A percentile compares a stretch with the other conserved stretches of the same genome.
Evolutionary conservation across 2,329 filamentous ascomycete species (phyloP).

Genomic region (Phaeosphaeria sp.): DNA sequence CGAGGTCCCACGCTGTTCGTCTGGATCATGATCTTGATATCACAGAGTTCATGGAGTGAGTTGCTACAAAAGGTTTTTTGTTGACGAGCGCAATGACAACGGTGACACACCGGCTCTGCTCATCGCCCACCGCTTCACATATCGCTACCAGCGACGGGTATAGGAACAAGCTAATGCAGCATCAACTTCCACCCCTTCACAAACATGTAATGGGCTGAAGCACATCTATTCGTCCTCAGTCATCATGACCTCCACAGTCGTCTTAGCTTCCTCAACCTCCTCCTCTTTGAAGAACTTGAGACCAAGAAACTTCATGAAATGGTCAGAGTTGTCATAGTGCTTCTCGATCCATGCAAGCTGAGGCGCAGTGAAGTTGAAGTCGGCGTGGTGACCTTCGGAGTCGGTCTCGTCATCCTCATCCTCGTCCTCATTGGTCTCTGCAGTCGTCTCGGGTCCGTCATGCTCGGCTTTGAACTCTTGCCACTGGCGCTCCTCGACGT

Average conservation of each 20-base stretch:
- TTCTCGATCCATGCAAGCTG: constrained; percentile 17
- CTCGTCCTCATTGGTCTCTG: constrained; percentile 30
- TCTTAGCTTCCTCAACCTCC: constrained; percentile 16
- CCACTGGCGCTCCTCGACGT: neutral
- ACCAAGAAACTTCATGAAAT: constrained; percentile 18
- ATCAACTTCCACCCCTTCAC: neutral
- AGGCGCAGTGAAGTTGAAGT: constrained; percentile 12
- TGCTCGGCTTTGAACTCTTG: neutral
- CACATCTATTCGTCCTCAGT: constrained; percentile 3
- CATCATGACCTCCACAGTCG: constrained; percentile 10
- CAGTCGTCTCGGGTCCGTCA: constrained; percentile 14
- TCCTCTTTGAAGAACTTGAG: constrained; percentile 22
- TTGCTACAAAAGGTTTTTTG: no score
- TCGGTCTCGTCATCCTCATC: constrained; percentile 9
- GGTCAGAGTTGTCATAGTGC: constrained; percentile 14
- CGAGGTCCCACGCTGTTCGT: no score
- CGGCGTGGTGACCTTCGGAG: constrained; percentile 11
- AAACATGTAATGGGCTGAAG: no score
- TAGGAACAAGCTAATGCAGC: neutral
- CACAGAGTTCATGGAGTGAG: no score
- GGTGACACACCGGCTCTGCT: no score
- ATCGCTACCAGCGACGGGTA: no score
- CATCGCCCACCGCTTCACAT: no score
- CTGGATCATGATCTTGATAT: no score
- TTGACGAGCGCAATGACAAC: no score